A percentile compares a stretch with the other conserved stretches of the same genome.
Evolutionary conservation across 2,329 filamentous ascomycete species (phyloP).

Genomic region (Stemphylium lycopersici): DNA sequence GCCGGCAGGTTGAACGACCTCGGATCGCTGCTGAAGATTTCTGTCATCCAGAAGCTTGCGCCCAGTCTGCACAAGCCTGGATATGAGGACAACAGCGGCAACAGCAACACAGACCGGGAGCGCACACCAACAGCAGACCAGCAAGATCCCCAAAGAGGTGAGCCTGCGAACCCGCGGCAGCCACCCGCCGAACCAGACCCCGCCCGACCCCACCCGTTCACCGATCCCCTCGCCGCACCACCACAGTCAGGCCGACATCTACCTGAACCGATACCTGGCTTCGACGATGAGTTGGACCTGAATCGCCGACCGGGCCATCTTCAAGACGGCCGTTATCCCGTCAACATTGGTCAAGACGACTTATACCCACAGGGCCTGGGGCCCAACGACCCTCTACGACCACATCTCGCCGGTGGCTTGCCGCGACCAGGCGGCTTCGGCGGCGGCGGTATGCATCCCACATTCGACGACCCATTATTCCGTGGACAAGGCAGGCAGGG

Average conservation of each 20-base stretch:
- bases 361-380: conserved; percentile 86
- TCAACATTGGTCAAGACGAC: conserved; percentile 82
- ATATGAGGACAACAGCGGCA: conserved; percentile 65
- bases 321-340: conserved; percentile 60
- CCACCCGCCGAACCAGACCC: conserved; percentile 61
- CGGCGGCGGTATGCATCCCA: conserved; percentile 91
- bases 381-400: conserved; percentile 79
- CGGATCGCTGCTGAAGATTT: conserved; percentile 73
- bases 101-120: conserved; percentile 21
- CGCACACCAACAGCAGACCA: conserved; percentile 49
- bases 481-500: conserved; percentile 60
- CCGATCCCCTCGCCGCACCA: conserved; percentile 68
- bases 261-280: conserved; percentile 85
- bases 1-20: conserved; percentile 70
- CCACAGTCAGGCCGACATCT: conserved; percentile 64
- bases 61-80: conserved; percentile 78
- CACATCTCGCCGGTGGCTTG: conserved; percentile 67
- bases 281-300: conserved; percentile 91
- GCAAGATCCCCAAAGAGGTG: conserved; percentile 41
- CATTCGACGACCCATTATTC: conserved; percentile 90
- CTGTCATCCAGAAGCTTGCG: conserved; percentile 83
- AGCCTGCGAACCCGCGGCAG: conserved; percentile 52
- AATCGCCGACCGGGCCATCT: conserved; percentile 66
- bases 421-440: conserved; percentile 63
- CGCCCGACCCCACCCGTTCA: conserved; percentile 70